Percentiles rank a stretch among this genome's conserved stretches.
phyloP scores from a whole-genome alignment of 176 grass and related monocot genomes.

The Cymbopogon citratus region DNA sequence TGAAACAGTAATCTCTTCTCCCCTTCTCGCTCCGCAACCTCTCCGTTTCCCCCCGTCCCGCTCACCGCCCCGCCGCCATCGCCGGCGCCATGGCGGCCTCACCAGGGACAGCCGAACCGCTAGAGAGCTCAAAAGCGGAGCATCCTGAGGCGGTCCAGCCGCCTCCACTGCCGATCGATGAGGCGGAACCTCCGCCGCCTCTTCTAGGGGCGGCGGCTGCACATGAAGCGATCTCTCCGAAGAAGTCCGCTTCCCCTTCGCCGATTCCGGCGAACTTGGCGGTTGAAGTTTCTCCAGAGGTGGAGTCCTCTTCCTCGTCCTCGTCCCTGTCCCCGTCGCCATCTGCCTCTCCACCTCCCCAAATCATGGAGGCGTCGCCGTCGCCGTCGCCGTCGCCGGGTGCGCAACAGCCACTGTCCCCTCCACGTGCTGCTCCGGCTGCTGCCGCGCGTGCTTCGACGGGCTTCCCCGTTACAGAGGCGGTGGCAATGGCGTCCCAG shows the following conservation, averaged over 20 bases:
- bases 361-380: conserved; percentile 1
- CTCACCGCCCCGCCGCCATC: neutral
- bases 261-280: neutral
- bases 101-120: conserved; percentile 6
- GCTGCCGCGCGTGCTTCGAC: neutral
- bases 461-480: neutral
- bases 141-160: neutral
- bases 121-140: neutral
- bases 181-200: neutral
- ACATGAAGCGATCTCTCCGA: conserved; percentile 7
- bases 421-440: neutral
- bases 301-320: neutral
- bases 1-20: neutral
- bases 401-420: conserved; percentile 1
- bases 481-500: neutral
- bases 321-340: neutral
- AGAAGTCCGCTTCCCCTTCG: neutral
- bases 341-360: conserved; percentile 1
- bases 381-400: neutral
- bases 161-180: neutral
- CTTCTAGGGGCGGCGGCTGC: neutral
- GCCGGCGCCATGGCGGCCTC: conserved; percentile 24
- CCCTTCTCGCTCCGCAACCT: neutral
- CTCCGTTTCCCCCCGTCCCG: neutral
- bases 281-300: neutral